Evolutionary conservation across 768 basidiomycete species (phyloP), one percentile per base, ranked within the genome.

Genomic region (Punctularia strigosozonata): DNA sequence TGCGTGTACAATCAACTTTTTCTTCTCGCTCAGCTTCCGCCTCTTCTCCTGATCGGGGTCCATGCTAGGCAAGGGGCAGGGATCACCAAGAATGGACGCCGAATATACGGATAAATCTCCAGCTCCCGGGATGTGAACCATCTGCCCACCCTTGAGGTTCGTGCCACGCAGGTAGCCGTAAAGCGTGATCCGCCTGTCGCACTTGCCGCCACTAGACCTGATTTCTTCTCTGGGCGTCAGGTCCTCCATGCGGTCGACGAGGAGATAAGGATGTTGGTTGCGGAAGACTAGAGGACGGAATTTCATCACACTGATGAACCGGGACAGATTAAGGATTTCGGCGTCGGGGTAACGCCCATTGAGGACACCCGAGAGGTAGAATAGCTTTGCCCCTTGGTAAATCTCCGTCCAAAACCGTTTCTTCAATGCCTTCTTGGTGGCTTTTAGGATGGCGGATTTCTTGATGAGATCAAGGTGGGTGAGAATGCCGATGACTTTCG

Each of bases 381-480:
- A 98, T 6, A 99, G 77, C 57, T 99, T 99, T 22, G 95, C 94
- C 36, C 95, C 95, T 51, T 91, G 86, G 58, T 98, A 98, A 10
- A 99, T 98, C 60, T 99, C 95, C 0, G 92, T 89, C 95, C 95
- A 99, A 65, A 99, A 99, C 7, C 95, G 86, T 54, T 89, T 95
- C 62, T 99, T 99, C 26, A 99, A 74, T 0, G 80, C 64, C 52
- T 95, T 95, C 65, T 98, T 99, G 38, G 89, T 90, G 36, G 77
- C 75, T 41, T 81, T 83, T 28, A 98, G 77, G 3, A 80, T 80
- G 0, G 84, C 69, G 4, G 82, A 72, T 54, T 90, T 92, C 68
- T 95, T 95, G 48, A 99, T 85, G 46, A 99, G 80, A 60, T 98
- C 95, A 30, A 98, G 78, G 59, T 99, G 95, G 34, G 90, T 83